These are phyloP conservation scores for Ceratobasidium sp. DNA, from an alignment of 1,284 basidiomycete genomes.

Conservation along the genomic window DNA sequence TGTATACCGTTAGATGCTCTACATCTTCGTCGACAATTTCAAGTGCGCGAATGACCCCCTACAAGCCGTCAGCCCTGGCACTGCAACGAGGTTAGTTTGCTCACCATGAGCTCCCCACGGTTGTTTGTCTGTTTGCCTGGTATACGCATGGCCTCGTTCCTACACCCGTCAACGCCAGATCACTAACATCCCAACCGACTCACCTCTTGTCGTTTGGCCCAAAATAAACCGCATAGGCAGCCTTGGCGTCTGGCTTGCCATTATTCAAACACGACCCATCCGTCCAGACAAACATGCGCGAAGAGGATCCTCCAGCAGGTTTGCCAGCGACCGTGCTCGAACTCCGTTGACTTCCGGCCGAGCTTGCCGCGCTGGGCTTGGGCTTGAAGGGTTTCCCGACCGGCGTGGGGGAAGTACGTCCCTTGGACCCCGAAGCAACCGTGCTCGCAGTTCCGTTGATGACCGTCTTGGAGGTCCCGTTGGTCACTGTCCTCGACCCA, in stretches of 20 bases:
- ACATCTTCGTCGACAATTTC: slow-evolving; percentile 17
- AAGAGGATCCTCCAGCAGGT: slow-evolving; percentile 62
- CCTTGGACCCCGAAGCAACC: background rate
- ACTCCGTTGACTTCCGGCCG: background rate
- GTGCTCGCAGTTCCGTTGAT: background rate
- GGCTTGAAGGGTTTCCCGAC: background rate
- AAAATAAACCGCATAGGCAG: slow-evolving; percentile 83
- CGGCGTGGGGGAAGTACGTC: background rate
- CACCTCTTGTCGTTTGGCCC: slow-evolving; percentile 66
- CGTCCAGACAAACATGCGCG: no score
- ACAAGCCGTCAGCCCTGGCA: background rate
- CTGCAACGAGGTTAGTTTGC: slow-evolving; percentile 44
- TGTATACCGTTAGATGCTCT: slow-evolving; percentile 6
- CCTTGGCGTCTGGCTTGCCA: slow-evolving; percentile 63
- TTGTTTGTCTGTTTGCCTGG: slow-evolving; percentile 89
- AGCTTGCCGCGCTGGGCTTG: background rate
- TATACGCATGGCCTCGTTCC: slow-evolving; percentile 78
- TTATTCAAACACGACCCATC: slow-evolving; percentile 85
- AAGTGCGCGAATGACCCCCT: slow-evolving; percentile 29
- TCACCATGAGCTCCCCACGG: slow-evolving; percentile 80
- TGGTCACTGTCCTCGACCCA: background rate
- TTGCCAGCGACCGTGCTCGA: slow-evolving; percentile 31
- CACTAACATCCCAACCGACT: slow-evolving; percentile 19
- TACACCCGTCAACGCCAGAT: slow-evolving; percentile 45
- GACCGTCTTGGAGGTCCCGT: background rate